Evolutionary conservation across 495 filamentous ascomycete species (phyloP), one percentile per base, ranked within the genome.

Genomic region (Thermothielavioides terrestris): DNA sequence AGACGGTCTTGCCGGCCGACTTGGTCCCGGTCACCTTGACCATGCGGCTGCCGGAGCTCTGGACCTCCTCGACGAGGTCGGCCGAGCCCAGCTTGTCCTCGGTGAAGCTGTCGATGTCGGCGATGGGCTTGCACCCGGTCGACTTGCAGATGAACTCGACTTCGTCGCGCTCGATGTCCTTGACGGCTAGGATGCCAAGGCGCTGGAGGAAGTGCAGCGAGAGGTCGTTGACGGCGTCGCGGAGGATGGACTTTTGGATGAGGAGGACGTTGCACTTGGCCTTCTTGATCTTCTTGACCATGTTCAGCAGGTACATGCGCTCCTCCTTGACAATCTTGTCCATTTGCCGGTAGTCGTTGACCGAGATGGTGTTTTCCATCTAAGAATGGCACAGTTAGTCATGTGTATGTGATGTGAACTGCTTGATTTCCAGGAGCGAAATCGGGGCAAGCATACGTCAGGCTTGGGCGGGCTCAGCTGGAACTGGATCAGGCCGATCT

Each of bases 211-310:
- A 98, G 75, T 98, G 92, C 46, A 97, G 77, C 44, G 86, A 89
- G 20, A 97, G 80, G 56, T 97, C 92, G 74, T 98, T 97, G 69
- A 98, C 89, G 38, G 92, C 92, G 63, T 98, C 92, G 58, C 92
- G 81, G 37, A 98, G 81, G 57, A 98, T 98, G 15, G 91, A 96
- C 70, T 98, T 98, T 64, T 98, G 92, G 57, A 98, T 96, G 57
- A 98, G 77, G 46, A 98, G 82, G 27, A 98, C 94, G 61, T 98
- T 98, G 76, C 92, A 98, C 72, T 96, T 96, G 58, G 89, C 90
- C 77, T 95, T 97, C 74, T 96, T 95, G 72, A 98, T 98, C 79
- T 96, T 98, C 81, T 98, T 98, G 62, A 89, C 89, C 81, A 98
- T 88, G 72, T 96, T 95, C 37, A 98, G 81, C 50, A 98, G 77